phyloP scores from a whole-genome alignment of 176 grass and related monocot species.

The Lolium rigidum region DNA sequence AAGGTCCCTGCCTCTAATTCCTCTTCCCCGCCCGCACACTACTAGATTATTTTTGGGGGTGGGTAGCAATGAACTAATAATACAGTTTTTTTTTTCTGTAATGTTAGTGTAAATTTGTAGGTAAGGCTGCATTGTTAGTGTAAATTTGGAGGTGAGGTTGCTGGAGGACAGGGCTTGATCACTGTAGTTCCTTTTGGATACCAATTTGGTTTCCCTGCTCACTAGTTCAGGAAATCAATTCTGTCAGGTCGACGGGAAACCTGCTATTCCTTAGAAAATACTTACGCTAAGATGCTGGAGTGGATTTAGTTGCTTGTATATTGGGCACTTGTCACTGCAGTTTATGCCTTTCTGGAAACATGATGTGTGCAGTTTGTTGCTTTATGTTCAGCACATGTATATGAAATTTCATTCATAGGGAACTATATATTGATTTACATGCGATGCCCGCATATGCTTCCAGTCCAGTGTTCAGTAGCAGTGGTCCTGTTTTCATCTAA shows the following conservation, averaged over 20 bases:
- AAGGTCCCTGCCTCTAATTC: conserved; percentile 60
- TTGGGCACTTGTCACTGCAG: not conserved
- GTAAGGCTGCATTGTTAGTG: not conserved
- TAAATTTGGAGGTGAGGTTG: not conserved
- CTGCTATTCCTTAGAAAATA: not conserved
- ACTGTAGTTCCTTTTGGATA: not conserved
- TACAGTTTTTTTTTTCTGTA: too few species aligned
- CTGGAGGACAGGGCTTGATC: not conserved
- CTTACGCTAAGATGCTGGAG: not conserved
- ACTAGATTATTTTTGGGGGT: not conserved
- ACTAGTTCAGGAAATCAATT: not conserved
- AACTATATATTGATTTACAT: not conserved
- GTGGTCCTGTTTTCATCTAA: not conserved
- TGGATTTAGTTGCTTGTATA: conserved; percentile 26
- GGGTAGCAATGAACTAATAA: too few species aligned
- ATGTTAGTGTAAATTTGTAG: not conserved
- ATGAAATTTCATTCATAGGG: not conserved
- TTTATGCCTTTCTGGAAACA: not conserved
- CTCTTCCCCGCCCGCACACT: not conserved
- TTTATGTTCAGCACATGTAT: too few species aligned
- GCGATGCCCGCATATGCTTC: not conserved
- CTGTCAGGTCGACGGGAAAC: not conserved
- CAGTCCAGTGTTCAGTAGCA: not conserved
- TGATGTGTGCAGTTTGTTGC: too few species aligned
- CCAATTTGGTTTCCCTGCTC: not conserved